Percentiles rank a stretch among this genome's conserved stretches.
These are phyloP conservation scores for Diaporthe capsici DNA, from an alignment of 2,329 filamentous ascomycete species.

Conservation along the genomic window DNA sequence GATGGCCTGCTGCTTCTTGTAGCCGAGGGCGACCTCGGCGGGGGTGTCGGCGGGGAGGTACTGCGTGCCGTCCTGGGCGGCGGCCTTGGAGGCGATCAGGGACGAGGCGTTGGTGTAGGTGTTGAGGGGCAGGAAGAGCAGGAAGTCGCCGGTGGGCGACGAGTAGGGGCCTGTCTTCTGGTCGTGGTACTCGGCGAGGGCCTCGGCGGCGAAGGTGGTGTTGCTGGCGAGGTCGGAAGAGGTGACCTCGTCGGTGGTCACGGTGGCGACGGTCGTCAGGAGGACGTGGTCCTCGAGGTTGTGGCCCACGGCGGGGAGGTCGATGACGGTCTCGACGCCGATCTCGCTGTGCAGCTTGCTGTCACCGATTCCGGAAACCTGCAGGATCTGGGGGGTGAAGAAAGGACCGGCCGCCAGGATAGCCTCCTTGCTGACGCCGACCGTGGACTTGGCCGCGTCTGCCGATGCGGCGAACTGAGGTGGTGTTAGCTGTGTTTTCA, in stretches of 20 bases:
- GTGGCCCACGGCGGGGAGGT: slow-evolving; percentile 73
- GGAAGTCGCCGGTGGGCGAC: slow-evolving; percentile 47
- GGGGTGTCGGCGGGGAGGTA: slow-evolving; percentile 43
- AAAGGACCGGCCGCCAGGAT: slow-evolving; percentile 58
- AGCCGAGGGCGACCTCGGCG: slow-evolving; percentile 46
- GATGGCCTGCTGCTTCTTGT: slow-evolving; percentile 47
- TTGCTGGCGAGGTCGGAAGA: slow-evolving; percentile 44
- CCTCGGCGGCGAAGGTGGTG: slow-evolving; percentile 47
- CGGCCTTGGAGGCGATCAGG: slow-evolving; percentile 40
- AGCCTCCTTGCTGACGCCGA: slow-evolving; percentile 53
- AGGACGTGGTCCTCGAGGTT: slow-evolving; percentile 56
- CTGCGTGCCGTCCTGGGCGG: slow-evolving; percentile 45
- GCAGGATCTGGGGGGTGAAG: slow-evolving; percentile 59
- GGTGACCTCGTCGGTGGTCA: slow-evolving; percentile 39
- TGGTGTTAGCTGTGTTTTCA: neutral
- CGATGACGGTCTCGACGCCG: slow-evolving; percentile 64
- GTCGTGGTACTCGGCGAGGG: slow-evolving; percentile 45
- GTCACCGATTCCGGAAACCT: slow-evolving; percentile 59
- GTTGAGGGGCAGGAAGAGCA: slow-evolving; percentile 38
- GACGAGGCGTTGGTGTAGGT: slow-evolving; percentile 26
- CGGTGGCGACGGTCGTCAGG: slow-evolving; percentile 33
- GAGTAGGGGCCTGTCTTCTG: slow-evolving; percentile 50
- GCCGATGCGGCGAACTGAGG: slow-evolving; percentile 31
- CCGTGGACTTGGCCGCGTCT: slow-evolving; percentile 28
- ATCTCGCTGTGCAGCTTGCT: slow-evolving; percentile 53